Percentiles rank a stretch among this genome's conserved stretches.
phyloP scores from a whole-genome alignment of 441 rosid species.

The Adansonia rubrostipa region DNA sequence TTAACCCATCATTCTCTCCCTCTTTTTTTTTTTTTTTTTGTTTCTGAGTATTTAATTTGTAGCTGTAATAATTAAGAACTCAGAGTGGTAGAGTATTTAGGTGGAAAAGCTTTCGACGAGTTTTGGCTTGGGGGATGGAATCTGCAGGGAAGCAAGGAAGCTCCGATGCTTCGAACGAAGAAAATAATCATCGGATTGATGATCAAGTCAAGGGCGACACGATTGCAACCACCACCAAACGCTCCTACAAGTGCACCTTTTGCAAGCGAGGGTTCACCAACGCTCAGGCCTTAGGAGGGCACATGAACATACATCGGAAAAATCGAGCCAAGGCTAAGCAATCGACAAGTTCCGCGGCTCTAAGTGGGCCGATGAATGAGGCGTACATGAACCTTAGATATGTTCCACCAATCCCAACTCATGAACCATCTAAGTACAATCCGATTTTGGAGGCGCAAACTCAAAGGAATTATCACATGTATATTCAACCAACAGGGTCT shows the following conservation, averaged over 20 bases:
- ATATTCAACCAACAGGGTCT: conserved; percentile 33
- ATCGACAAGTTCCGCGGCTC: conserved; percentile 21
- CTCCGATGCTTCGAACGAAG: conserved; percentile 42
- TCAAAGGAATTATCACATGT: conserved; percentile 27
- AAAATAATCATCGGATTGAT: conserved; percentile 20
- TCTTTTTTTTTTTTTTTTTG: not conserved
- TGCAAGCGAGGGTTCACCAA: conserved; percentile 86
- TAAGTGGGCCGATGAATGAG: conserved; percentile 19
- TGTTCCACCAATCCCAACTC: conserved; percentile 21
- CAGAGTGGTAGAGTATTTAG: not conserved
- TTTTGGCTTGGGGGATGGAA: conserved; percentile 31
- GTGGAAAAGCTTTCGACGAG: not conserved
- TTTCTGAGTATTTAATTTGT: not conserved
- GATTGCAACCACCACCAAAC: conserved; percentile 32
- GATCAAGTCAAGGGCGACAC: conserved; percentile 35
- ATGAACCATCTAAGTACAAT: conserved; percentile 28
- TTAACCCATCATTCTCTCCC: not conserved
- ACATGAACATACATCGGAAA: conserved; percentile 75
- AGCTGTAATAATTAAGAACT: not conserved
- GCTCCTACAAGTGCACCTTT: conserved; percentile 65
- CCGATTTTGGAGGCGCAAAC: conserved; percentile 32
- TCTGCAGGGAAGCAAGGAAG: conserved; percentile 33
- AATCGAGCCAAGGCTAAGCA: conserved; percentile 57
- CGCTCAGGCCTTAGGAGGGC: conserved; percentile 88
- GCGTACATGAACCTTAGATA: conserved; percentile 34